phyloP scores from a whole-genome alignment of 768 basidiomycete species.

The Nidularia pulvinata region DNA sequence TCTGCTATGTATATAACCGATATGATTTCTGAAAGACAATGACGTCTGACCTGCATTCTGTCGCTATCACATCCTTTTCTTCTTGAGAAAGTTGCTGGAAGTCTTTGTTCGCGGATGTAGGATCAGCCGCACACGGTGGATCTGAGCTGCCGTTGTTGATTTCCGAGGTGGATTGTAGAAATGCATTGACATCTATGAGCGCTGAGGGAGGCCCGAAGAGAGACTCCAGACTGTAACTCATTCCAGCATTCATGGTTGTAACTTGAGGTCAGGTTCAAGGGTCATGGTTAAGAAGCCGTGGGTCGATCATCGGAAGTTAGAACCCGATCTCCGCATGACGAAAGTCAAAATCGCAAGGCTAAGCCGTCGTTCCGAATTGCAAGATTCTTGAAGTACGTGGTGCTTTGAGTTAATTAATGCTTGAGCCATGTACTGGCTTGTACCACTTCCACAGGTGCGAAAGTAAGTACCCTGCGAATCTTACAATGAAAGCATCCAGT shows the following conservation, averaged over 20 bases:
- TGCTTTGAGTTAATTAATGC: too few relatives aligned
- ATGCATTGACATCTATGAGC: constrained; percentile 42
- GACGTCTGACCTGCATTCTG: constrained; percentile 39
- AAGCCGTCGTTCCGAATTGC: too few relatives aligned
- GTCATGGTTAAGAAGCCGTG: not conserved
- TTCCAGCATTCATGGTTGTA: constrained; percentile 20
- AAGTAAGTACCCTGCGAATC: too few relatives aligned
- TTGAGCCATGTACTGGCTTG: too few relatives aligned
- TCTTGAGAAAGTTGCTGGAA: constrained; percentile 15
- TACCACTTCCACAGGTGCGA: too few relatives aligned
- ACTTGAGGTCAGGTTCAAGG: not conserved
- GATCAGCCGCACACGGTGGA: not conserved
- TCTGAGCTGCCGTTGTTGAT: constrained; percentile 5
- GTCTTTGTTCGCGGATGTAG: not conserved
- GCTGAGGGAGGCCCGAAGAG: constrained; percentile 69
- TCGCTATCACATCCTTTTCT: constrained; percentile 24
- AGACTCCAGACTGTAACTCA: constrained; percentile 35
- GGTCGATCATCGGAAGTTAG: not conserved
- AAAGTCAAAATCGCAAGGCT: too few relatives aligned
- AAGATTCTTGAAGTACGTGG: too few relatives aligned
- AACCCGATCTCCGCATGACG: too few relatives aligned
- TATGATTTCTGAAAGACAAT: not conserved
- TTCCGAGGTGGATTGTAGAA: constrained; percentile 30
- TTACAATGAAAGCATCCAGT: too few relatives aligned
- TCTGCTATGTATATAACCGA: too few relatives aligned